Percentiles rank a stretch among this genome's conserved stretches.
Evolutionary conservation across 805 yeast genomes (phyloP).

Genomic region (Pichia scutulata): DNA sequence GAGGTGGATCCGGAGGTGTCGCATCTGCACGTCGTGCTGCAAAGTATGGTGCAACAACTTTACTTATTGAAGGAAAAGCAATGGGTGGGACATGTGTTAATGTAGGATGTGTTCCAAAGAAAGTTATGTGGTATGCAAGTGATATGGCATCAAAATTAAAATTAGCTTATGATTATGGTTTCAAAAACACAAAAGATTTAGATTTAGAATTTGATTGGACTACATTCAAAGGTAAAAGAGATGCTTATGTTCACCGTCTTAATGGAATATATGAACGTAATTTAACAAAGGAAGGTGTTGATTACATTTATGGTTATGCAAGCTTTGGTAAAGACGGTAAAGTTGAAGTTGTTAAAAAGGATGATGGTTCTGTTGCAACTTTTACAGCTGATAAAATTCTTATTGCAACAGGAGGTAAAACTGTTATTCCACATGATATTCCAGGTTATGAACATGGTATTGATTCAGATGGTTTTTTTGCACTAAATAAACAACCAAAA

Average conservation of each 20-base stretch:
- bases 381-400: constrained; percentile 78
- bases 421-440: constrained; percentile 59
- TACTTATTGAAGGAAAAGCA: constrained; percentile 70
- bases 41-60: constrained; percentile 79
- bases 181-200: constrained; percentile 53
- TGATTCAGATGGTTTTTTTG: constrained; percentile 87
- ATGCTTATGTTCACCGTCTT: constrained; percentile 78
- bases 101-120: constrained; percentile 98
- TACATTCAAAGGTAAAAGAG: constrained; percentile 76
- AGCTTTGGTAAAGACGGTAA: constrained; percentile 60
- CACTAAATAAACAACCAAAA: constrained; percentile 75
- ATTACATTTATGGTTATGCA: constrained; percentile 81
- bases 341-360: constrained; percentile 69
- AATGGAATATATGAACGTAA: constrained; percentile 92
- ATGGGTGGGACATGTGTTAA: constrained; percentile 99
- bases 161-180: constrained; percentile 80
- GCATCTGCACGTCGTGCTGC: constrained; percentile 99
- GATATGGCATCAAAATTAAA: constrained; percentile 72
- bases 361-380: constrained; percentile 41
- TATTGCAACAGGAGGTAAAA: constrained; percentile 90
- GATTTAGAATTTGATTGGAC: constrained; percentile 91
- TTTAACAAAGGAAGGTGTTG: constrained; percentile 82
- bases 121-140: constrained; percentile 97
- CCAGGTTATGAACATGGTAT: constrained; percentile 81
- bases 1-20: constrained; percentile 99